Conservation (phyloP, 177 flowering plant species). For the Vitis hybrid region DNA sequence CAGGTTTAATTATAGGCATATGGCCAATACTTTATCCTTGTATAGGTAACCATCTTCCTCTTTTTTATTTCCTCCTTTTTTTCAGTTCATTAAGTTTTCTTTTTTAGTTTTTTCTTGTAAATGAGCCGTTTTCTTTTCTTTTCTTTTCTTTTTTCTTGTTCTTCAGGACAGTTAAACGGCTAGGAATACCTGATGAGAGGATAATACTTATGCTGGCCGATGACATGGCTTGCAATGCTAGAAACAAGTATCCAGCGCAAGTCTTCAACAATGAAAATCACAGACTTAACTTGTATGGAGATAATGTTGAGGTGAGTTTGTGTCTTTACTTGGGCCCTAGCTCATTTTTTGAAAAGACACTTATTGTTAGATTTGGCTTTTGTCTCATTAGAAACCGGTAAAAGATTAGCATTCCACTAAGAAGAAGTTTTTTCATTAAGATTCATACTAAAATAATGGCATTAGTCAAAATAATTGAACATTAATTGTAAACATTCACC, state of each 20-base stretch:
- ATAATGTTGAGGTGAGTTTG: constrained; percentile 90
- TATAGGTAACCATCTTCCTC: constrained; percentile 60
- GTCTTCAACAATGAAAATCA: constrained; percentile 99
- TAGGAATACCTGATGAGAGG: constrained; percentile 99
- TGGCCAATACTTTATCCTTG: constrained; percentile 96
- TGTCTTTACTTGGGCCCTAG: neutral
- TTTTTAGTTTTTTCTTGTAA: neutral
- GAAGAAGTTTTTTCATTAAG: neutral
- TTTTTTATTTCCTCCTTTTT: no score
- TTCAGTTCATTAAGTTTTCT: neutral
- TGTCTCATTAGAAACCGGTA: neutral
- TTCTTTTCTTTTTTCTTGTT: constrained; percentile 9
- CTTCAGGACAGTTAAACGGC: constrained; percentile 85
- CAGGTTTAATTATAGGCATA: constrained; percentile 99
- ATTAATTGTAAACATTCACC: neutral
- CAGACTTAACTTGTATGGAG: constrained; percentile 91
- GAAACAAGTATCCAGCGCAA: constrained; percentile 95
- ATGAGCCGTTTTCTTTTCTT: neutral
- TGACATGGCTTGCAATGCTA: constrained; percentile 98
- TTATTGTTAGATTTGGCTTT: neutral
- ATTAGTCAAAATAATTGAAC: neutral
- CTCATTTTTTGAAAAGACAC: no score
- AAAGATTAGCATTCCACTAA: neutral
- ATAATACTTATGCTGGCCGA: constrained; percentile 98
- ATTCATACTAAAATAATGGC: neutral